Evolutionary conservation across 1,284 basidiomycete species (phyloP), one percentile per base, ranked within the genome.

Genomic region (Cutaneotrichosporon spelunceum): DNA sequence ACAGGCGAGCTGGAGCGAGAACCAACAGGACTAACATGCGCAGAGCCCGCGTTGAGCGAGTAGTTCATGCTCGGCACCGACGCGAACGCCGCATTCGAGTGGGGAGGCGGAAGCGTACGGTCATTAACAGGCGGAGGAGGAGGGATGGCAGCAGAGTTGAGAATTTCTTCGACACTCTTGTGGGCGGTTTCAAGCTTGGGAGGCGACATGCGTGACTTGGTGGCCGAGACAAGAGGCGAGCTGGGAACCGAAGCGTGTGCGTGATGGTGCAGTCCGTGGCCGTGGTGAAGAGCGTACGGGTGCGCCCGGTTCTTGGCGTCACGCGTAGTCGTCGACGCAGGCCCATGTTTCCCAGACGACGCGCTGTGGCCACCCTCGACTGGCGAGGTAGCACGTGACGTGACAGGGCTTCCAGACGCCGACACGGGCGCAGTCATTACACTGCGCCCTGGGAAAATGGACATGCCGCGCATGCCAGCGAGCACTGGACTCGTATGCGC

Each of bases 381-480:
- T 1, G 78, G 77, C 45, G 66, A 68, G 23, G 73, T 69, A 10
- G 67, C 67, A 3, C 78, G 69, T 9, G 78, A 79, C 33, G 71
- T 70, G 10, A 75, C 66, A 6, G 77, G 77, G 39, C 70, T 72
- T 6, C 69, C 71, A 11, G 67, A 68, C 14, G 72, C 68, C 5
- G 76, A 78, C 5, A 71, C 71, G 19, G 80, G 77, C 6, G 78
- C 77, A 24, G 78, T 78, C 29, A 69, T 71, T 0, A 74, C 70
- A 56, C 74, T 71, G 30, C 70, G 67, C 26, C 66, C 70, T 21
- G 75, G 70, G 66, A 77, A 76, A 27, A 80, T 64, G n/a, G 66
- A 70, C 78, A 81, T 80, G 50, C 73, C 87, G 60, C 88, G 84
- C 74, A 95, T 81, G 4, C 90, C 88, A 0, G 88, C 89, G 21